phyloP scores from a whole-genome alignment of 2,329 filamentous ascomycete genomes.

The Aspergillus clavatus region DNA sequence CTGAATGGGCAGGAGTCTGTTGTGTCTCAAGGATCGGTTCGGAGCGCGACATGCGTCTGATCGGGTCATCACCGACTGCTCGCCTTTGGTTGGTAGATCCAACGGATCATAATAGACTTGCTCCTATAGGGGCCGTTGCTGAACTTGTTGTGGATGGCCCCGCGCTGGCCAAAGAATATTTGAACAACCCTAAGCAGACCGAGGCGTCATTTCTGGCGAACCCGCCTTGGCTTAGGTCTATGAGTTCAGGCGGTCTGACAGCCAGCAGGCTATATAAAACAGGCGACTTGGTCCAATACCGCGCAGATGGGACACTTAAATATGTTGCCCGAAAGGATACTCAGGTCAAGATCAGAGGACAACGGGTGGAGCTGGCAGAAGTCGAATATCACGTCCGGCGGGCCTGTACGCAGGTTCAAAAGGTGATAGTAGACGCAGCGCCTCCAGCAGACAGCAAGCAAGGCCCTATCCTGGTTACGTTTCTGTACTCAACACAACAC shows the following conservation, averaged over 20 bases:
- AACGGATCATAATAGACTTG: constrained; percentile 15
- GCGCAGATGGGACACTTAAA: constrained; percentile 6
- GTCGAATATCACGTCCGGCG: constrained; percentile 7
- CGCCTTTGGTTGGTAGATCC: constrained; percentile 23
- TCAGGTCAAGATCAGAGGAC: constrained; percentile 17
- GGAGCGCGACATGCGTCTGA: no score
- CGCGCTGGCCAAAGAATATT: constrained; percentile 34
- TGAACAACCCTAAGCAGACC: constrained; percentile 18
- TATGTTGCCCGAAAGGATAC: constrained; percentile 12
- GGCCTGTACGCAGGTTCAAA: background rate
- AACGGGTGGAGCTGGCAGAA: constrained; percentile 14
- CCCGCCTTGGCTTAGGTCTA: constrained; percentile 13
- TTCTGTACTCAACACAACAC: constrained; percentile 12
- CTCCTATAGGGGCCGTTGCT: constrained; percentile 35
- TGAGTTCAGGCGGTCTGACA: no score
- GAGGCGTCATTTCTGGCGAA: constrained; percentile 12
- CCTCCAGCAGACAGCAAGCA: constrained; percentile 12
- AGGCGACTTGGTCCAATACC: constrained; percentile 18
- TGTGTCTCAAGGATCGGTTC: background rate
- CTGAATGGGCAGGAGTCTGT: constrained; percentile 5
- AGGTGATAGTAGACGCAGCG: background rate
- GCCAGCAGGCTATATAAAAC: constrained; percentile 6
- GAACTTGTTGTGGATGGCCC: constrained; percentile 39
- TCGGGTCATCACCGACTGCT: constrained; percentile 9
- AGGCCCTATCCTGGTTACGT: constrained; percentile 28